Evolutionary conservation across 805 yeast genomes (phyloP), one percentile per base, ranked within the genome.

Genomic region (Candida sakaeoensis): DNA sequence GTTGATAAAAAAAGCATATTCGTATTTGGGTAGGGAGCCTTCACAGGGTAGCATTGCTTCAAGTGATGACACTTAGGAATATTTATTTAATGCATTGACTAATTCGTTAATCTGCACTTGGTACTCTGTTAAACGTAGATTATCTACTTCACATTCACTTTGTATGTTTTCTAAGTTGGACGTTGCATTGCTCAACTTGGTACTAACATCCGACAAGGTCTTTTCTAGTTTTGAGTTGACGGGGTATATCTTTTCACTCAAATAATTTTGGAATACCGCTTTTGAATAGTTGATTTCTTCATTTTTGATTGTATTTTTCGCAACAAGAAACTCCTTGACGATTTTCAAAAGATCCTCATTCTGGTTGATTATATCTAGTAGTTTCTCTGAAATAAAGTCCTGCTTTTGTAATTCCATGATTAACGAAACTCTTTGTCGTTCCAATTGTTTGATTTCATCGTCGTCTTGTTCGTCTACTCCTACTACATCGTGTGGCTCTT

Each of bases 331-430:
- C 12, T 59, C 63, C 30, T 59, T 56, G 15, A 67, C 61, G 8
- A 61, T 57, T 8, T 50, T 55, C 7, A 65, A 48, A 22, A 66
- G 58, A 14, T 59, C 67, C 29, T 57, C 53, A 43, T 64, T 61
- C 39, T 63, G 70, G 22, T 43, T 48, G 3, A 64, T 49, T 34
- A 68, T 45, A 27, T 62, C 70, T 14, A 40, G 27, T n/a, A 68
- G 43, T 43, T 63, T 61, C 6, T 50, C 59, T 5, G 55, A 36
- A 3, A 63, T 39, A 35, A 49, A 63, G 32, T 65, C 69, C 36
- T 66, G 70, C 29, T 55, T 51, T 44, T 68, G 73, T n/a, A 68
- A 45, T n/a, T 57, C 63, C 67, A 62, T 59, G 0, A 65, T 55
- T 21, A 65, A 46, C 7, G 48, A 50, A 5, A 65, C 39, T 28